phyloP scores from a whole-genome alignment of 805 yeast species.

The Myxozyma sirexii region DNA sequence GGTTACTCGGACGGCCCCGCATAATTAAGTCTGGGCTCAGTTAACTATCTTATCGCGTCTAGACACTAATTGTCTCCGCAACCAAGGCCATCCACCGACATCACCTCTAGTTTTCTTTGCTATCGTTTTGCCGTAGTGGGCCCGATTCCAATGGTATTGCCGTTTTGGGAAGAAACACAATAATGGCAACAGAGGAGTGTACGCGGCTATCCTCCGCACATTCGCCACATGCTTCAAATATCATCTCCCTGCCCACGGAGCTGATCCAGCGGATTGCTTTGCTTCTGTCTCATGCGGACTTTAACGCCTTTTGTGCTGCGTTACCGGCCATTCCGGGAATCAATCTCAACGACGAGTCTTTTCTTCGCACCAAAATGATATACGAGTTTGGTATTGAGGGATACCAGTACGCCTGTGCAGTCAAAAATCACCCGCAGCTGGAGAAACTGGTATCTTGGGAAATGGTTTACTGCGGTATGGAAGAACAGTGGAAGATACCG shows the following conservation, averaged over 20 bases:
- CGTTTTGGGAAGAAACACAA: neutral
- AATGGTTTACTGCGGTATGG: conserved; percentile 10
- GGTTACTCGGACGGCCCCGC: too few relatives aligned
- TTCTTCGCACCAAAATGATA: conserved; percentile 7
- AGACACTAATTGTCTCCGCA: too few relatives aligned
- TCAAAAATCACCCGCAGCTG: neutral
- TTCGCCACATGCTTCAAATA: neutral
- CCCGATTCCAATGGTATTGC: too few relatives aligned
- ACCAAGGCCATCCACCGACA: too few relatives aligned
- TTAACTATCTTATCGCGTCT: too few relatives aligned
- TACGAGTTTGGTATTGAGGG: conserved; percentile 12
- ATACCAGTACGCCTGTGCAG: conserved; percentile 4
- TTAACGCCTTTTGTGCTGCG: neutral
- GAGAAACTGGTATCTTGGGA: conserved; percentile 2
- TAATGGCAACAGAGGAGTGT: neutral
- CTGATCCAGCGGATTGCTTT: conserved; percentile 1
- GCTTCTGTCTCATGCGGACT: conserved; percentile 3
- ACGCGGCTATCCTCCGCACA: neutral
- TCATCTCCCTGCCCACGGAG: neutral
- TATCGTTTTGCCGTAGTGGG: too few relatives aligned
- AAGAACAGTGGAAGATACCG: conserved; percentile 12
- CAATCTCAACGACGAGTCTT: neutral
- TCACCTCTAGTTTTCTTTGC: too few relatives aligned
- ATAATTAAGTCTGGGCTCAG: too few relatives aligned
- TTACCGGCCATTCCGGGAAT: neutral